Evolutionary conservation across 345 rosid species (phyloP), one percentile per base, ranked within the genome.

Genomic region (Brassica juncea): DNA sequence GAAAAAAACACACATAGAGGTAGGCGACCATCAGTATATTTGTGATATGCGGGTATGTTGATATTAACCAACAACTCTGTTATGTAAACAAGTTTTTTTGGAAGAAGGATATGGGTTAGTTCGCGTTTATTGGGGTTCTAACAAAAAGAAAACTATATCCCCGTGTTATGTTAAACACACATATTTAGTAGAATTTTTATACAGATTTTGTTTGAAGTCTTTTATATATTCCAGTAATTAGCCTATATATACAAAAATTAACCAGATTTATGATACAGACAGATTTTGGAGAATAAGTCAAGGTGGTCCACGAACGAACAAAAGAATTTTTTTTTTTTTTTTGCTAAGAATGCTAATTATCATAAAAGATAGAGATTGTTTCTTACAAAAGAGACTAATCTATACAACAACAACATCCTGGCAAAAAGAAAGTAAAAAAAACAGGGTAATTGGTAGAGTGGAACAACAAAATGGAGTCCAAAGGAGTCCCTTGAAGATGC

Each of bases 281-380:
- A 32, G 32, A 49, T 28, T 8, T 69, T 9, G 30, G 49, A 28
- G 73, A 70, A 70, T 31, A 52, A 52, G 12, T 70, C 14, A 54
- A 54, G 42, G 10, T 70, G 63, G 73, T 70, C 73, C 73, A 27
- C 14, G 59, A 68, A 70, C 6, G 47, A 54, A 70, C 30, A 54
- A 54, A 49, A 28, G 31, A 28, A 28, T 4, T 28, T 28, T 0
- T 28, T 28, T 27, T 27, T 27, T 27, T 27, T 27, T 27, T 27
- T 27, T 27, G 30, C 30, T 2, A 27, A 27, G 30, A 27, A 27
- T 27, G 30, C 2, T 27, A 27, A 27, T 27, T 27, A 27, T 27
- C 30, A 27, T 27, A 27, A 27, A 27, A 27, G 30, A 27, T 27
- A 27, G 4, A 27, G 30, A 4, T 28, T 28, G 31, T 28, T 28